Percentiles rank a stretch among this genome's conserved stretches.
phyloP scores from a whole-genome alignment of 2,329 filamentous ascomycete species.

The Ascochyta fabae region DNA sequence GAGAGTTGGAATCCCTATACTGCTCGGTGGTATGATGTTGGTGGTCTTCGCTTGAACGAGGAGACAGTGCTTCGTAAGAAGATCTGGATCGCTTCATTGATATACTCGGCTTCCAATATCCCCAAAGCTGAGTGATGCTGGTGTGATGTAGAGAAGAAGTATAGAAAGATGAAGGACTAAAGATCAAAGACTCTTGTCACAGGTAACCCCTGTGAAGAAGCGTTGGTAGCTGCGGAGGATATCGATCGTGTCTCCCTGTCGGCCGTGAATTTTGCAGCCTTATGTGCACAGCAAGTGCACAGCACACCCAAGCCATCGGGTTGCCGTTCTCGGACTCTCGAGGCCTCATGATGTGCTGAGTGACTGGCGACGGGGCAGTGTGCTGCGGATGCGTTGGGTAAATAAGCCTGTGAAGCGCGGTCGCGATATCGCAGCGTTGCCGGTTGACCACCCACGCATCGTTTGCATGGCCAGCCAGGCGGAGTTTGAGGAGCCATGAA shows the following conservation, averaged over 20 bases:
- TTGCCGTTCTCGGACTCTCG: background rate
- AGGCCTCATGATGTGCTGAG: slow-evolving; percentile 8
- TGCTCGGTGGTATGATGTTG: background rate
- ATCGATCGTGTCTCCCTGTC: background rate
- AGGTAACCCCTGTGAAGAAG: slow-evolving; percentile 17
- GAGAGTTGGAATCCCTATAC: background rate
- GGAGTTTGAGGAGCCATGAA: background rate
- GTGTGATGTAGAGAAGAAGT: background rate
- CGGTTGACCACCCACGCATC: slow-evolving; percentile 5
- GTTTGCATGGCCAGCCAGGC: slow-evolving; percentile 4
- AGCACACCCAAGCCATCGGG: slow-evolving; percentile 1
- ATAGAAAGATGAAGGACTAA: background rate
- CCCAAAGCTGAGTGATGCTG: background rate
- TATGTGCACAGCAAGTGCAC: slow-evolving; percentile 17
- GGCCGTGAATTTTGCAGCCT: slow-evolving; percentile 12
- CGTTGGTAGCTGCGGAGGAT: background rate
- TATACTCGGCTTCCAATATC: background rate
- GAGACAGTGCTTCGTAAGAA: slow-evolving; percentile 6
- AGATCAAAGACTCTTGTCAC: slow-evolving; percentile 1
- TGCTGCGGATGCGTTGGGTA: slow-evolving; percentile 21
- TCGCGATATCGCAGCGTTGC: slow-evolving; percentile 9
- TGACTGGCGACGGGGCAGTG: slow-evolving; percentile 45
- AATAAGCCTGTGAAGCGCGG: slow-evolving; percentile 7
- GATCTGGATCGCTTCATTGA: slow-evolving; percentile 23
- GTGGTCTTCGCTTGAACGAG: background rate